Evolutionary conservation across 208 protist species (phyloP), one percentile per base, ranked within the genome.

Genomic region (Acanthamoeba triangularis): DNA sequence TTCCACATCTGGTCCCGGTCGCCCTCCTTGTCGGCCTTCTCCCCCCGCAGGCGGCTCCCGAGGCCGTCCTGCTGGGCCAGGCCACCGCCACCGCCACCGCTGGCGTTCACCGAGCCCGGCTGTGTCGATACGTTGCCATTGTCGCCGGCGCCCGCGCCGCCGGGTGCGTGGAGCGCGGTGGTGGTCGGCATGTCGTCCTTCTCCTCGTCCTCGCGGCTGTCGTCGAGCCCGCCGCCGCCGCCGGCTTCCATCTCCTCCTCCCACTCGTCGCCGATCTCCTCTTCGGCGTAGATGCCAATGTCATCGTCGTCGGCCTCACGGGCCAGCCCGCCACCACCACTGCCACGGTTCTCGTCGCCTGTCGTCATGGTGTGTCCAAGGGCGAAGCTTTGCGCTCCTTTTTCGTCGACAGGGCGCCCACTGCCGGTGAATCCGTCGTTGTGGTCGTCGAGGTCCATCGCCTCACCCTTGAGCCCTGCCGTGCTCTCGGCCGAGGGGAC

Each of bases 221-320:
- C 80, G 80, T 56, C 52, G 30, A 88, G 49, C 5, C 44, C 30
- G n/a, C 49, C 49, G 74, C 41, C 61, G 11, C 8, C 61, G 30
- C 14, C 28, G 52, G 80, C 49, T 23, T 88, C 80, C 80, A 88
- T 54, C 49, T 88, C 80, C n/a, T 88, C 80, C 33, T 88, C 80
- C 80, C 80, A 88, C 23, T 88, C 80, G 49, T 88, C 80, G 6
- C 80, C 80, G 44, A 88, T 88, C 30, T 88, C 80, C 80, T 88
- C 80, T 30, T 88, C 80, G 25, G 80, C 80, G n/a, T 88, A 88
- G 52, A 88, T 88, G 25, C 80, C 80, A 49, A 88, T 88, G 72
- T 82, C 63, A 28, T 69, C 72, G 41, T 82, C 72, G 37, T 72
- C n/a, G 63, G 63, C 63, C 33, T 82, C 41, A 2, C 33, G 10